phyloP scores from a whole-genome alignment of 306 rosid genomes.

The Cicer judaicum region DNA sequence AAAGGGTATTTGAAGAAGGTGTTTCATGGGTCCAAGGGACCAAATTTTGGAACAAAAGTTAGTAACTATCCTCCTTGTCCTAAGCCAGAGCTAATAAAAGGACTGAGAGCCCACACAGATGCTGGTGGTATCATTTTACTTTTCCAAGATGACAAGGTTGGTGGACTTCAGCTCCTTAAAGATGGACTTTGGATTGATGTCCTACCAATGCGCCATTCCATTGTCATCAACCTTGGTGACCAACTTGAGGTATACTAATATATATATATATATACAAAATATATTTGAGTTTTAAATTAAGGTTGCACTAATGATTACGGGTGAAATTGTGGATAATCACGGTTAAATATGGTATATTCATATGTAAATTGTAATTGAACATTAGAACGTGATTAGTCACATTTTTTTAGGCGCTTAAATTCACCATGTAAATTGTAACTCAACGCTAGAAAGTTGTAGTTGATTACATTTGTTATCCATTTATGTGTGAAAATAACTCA shows the following conservation, averaged over 20 bases:
- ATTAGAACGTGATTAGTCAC: too few species aligned
- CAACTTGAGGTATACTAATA: constrained; percentile 71
- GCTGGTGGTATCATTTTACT: constrained; percentile 89
- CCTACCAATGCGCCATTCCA: constrained; percentile 88
- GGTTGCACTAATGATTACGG: too few species aligned
- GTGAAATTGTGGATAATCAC: too few species aligned
- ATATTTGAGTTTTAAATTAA: too few species aligned
- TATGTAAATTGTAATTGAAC: too few species aligned
- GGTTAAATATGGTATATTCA: too few species aligned
- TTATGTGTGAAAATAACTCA: too few species aligned
- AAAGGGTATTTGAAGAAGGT: constrained; percentile 73
- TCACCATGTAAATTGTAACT: too few species aligned
- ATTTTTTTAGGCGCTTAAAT: too few species aligned
- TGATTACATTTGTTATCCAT: too few species aligned
- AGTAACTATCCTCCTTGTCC: constrained; percentile 93
- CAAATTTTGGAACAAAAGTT: constrained; percentile 82
- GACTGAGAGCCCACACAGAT: constrained; percentile 90
- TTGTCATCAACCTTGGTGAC: constrained; percentile 86
- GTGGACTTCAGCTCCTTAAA: constrained; percentile 89
- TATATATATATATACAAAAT: neutral
- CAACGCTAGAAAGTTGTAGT: too few species aligned
- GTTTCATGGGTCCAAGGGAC: constrained; percentile 76
- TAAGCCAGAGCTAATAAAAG: constrained; percentile 81
- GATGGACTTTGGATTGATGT: constrained; percentile 85
- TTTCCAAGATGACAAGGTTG: constrained; percentile 84